A percentile compares a stretch with the other conserved stretches of the same genome.
These are phyloP conservation scores for Fusarium incarnatum DNA, from an alignment of 2,329 filamentous ascomycete genomes.

Conservation along the genomic window DNA sequence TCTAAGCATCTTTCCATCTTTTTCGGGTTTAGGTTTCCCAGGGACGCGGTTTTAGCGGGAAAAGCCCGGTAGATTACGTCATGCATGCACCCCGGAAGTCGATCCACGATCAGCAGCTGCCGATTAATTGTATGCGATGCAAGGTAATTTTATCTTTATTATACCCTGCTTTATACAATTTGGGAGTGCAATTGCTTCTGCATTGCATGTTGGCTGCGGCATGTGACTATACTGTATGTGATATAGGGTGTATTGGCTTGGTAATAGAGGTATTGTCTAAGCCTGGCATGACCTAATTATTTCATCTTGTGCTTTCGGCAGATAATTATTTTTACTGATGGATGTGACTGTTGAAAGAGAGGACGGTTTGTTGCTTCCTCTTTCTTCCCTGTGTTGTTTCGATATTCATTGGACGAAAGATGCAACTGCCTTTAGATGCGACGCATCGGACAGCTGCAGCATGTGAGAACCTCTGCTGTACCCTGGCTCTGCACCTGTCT, in stretches of 20 bases:
- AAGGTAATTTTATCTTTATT: not conserved
- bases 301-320: too few relatives aligned
- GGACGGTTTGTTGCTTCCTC: accelerated
- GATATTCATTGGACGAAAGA: too few relatives aligned
- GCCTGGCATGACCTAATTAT: too few relatives aligned
- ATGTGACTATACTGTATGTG: not conserved
- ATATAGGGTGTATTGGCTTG: not conserved
- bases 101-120: constrained; percentile 1
- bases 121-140: not conserved
- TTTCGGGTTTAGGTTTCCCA: constrained; percentile 20
- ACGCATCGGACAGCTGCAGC: too few relatives aligned
- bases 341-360: too few relatives aligned
- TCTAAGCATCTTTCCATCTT: constrained; percentile 24
- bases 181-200: not conserved
- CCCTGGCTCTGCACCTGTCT: too few relatives aligned
- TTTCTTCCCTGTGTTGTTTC: too few relatives aligned
- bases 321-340: too few relatives aligned
- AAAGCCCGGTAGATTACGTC: constrained; percentile 35
- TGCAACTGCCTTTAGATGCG: too few relatives aligned
- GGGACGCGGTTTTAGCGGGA: constrained; percentile 6
- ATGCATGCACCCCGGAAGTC: constrained; percentile 14
- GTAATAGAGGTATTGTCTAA: too few relatives aligned
- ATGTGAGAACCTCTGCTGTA: too few relatives aligned
- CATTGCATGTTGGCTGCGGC: not conserved
- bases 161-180: not conserved